These are phyloP conservation scores for Lepidium didymum DNA, from an alignment of 345 rosid species.

Conservation along the genomic window DNA sequence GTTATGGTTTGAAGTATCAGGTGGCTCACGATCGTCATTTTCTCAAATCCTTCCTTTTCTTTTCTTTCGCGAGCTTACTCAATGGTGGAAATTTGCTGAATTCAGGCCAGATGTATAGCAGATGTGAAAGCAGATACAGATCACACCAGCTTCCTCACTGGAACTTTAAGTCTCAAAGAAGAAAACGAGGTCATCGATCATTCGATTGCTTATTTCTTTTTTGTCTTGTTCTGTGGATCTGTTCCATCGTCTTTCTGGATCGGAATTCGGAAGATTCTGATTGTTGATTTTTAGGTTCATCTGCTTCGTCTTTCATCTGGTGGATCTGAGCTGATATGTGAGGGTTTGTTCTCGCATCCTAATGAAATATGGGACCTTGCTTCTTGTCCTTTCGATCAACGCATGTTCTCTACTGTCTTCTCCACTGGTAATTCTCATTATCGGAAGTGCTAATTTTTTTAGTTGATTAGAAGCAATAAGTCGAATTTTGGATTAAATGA, in stretches of 20 bases:
- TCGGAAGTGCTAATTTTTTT: neutral
- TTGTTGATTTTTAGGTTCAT: slow-evolving; percentile 55
- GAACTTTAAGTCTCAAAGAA: slow-evolving; percentile 81
- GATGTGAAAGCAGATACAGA: slow-evolving; percentile 90
- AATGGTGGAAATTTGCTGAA: neutral
- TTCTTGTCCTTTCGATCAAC: slow-evolving; percentile 86
- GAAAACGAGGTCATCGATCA: slow-evolving; percentile 65
- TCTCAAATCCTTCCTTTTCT: neutral
- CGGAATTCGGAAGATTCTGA: slow-evolving; percentile 16
- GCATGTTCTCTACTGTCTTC: slow-evolving; percentile 83
- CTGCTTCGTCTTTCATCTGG: slow-evolving; percentile 74
- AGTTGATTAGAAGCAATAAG: neutral
- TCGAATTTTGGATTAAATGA: neutral
- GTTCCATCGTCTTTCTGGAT: neutral
- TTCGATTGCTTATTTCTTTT: neutral
- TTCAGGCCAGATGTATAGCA: slow-evolving; percentile 82
- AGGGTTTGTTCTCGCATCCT: slow-evolving; percentile 88
- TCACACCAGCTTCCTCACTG: slow-evolving; percentile 91
- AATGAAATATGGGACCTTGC: slow-evolving; percentile 91
- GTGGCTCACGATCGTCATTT: slow-evolving; percentile 26
- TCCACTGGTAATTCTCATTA: slow-evolving; percentile 49
- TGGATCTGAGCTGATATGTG: slow-evolving; percentile 80
- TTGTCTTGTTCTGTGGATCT: neutral
- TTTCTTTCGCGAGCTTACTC: neutral
- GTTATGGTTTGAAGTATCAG: slow-evolving; percentile 94